phyloP scores from a whole-genome alignment of 192 early-diverging fungal species.

The Endogone sp. region DNA sequence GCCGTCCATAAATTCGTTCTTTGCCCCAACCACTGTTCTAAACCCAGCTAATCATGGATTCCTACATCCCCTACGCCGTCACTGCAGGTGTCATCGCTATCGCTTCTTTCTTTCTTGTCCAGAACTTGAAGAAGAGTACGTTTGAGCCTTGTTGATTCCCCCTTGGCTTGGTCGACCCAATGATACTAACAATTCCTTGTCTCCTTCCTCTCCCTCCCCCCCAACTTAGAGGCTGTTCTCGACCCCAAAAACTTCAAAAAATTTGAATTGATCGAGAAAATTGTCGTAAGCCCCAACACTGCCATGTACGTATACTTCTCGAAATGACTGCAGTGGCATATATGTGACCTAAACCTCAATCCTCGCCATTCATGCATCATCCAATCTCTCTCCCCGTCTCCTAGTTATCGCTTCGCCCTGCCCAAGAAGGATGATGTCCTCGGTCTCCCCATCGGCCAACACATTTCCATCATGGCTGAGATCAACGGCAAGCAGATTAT shows the following conservation, averaged over 20 bases:
- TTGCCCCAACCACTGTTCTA: neutral
- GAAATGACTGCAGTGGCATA: neutral
- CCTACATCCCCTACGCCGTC: neutral
- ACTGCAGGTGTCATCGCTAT: neutral
- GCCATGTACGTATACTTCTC: constrained; percentile 60
- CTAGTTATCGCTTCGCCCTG: constrained; percentile 82
- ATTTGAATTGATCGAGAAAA: constrained; percentile 77
- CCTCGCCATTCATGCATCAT: neutral
- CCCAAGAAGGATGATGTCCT: constrained; percentile 60
- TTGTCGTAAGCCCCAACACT: constrained; percentile 76
- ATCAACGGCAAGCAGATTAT: constrained; percentile 80
- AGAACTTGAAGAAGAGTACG: neutral
- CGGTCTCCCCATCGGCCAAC: constrained; percentile 93
- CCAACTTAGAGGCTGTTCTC: constrained; percentile 44
- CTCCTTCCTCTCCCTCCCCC: neutral
- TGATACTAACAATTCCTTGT: too few species aligned
- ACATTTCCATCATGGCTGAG: constrained; percentile 83
- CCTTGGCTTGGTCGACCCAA: neutral
- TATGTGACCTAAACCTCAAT: too few species aligned
- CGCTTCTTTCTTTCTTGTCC: neutral
- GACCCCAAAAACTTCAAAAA: constrained; percentile 68
- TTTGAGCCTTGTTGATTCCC: neutral
- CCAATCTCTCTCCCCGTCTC: neutral
- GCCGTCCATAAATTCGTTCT: neutral
- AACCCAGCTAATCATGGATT: neutral